A percentile compares a stretch with the other conserved stretches of the same genome.
phyloP scores from a whole-genome alignment of 768 basidiomycete genomes.

The Lentinula aciculospora region DNA sequence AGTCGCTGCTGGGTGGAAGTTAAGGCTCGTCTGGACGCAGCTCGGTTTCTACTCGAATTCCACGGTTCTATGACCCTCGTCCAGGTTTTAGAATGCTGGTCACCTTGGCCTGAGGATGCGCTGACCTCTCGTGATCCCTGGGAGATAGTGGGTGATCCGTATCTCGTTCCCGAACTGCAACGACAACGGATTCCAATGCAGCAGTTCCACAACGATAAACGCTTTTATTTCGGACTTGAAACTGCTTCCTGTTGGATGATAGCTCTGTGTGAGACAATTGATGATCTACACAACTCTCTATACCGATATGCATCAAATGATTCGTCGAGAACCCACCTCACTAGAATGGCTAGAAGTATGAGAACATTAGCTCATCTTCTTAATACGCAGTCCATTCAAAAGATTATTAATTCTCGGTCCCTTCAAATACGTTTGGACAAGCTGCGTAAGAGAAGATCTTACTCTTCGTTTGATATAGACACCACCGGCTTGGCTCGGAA shows the following conservation, averaged over 20 bases:
- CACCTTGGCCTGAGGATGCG: not conserved
- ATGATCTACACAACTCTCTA: not conserved
- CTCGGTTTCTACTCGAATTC: not conserved
- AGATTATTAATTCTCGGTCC: not conserved
- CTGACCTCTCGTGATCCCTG: not conserved
- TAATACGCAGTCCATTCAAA: not conserved
- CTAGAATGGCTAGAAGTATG: not conserved
- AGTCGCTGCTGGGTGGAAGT: conserved; percentile 1
- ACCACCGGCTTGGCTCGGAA: not conserved
- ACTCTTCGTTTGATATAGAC: not conserved
- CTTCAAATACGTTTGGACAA: not conserved
- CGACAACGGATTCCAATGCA: not conserved
- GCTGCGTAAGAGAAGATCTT: not conserved
- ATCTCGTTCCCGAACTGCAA: not conserved
- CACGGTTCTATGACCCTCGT: not conserved
- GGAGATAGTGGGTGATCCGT: not conserved
- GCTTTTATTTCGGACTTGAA: not conserved
- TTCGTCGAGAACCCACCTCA: not conserved
- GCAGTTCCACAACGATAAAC: not conserved
- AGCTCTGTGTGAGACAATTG: not conserved
- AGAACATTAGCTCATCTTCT: not conserved
- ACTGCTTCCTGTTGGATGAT: conserved; percentile 1
- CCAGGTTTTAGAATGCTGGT: not conserved
- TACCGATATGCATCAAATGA: not conserved
- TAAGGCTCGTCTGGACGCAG: conserved; percentile 1